These are phyloP conservation scores for Dryas alaskensis DNA, from an alignment of 306 rosid species.

Conservation along the genomic window DNA sequence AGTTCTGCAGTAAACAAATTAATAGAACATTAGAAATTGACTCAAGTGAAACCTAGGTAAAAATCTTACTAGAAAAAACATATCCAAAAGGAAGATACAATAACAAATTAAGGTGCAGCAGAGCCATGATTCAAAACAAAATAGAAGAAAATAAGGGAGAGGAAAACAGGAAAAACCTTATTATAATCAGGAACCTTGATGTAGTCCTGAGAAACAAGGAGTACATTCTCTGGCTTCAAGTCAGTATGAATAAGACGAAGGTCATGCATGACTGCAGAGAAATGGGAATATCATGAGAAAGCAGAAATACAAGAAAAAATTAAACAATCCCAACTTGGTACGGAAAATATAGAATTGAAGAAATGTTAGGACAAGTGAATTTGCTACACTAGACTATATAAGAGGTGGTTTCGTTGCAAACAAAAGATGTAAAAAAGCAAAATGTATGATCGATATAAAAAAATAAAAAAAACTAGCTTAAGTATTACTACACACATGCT, in stretches of 20 bases:
- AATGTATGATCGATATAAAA: neutral
- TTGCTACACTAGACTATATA: neutral
- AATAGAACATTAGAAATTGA: neutral
- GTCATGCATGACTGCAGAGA: slow-evolving; percentile 87
- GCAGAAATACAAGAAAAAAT: neutral
- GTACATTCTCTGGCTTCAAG: slow-evolving; percentile 90
- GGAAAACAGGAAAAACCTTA: slow-evolving; percentile 30
- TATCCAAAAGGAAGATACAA: neutral
- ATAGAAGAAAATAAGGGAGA: neutral
- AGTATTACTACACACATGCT: slow-evolving; percentile 98
- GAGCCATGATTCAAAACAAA: neutral
- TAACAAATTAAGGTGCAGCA: neutral
- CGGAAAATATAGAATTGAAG: no score
- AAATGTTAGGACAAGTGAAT: no score
- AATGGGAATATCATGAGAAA: slow-evolving; percentile 3
- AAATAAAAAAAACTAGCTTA: slow-evolving; percentile 33
- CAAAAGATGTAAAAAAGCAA: slow-evolving; percentile 9
- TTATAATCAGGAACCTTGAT: slow-evolving; percentile 75
- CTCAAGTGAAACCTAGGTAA: neutral
- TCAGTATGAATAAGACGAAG: slow-evolving; percentile 81
- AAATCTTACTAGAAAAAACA: neutral
- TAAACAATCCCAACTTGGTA: neutral
- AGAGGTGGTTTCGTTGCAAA: neutral
- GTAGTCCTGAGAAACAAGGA: slow-evolving; percentile 67
- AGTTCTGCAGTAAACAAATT: slow-evolving; percentile 42